Evolutionary conservation across 2,329 filamentous ascomycete species (phyloP), one percentile per base, ranked within the genome.

Genomic region (Verticillium tricorpus): DNA sequence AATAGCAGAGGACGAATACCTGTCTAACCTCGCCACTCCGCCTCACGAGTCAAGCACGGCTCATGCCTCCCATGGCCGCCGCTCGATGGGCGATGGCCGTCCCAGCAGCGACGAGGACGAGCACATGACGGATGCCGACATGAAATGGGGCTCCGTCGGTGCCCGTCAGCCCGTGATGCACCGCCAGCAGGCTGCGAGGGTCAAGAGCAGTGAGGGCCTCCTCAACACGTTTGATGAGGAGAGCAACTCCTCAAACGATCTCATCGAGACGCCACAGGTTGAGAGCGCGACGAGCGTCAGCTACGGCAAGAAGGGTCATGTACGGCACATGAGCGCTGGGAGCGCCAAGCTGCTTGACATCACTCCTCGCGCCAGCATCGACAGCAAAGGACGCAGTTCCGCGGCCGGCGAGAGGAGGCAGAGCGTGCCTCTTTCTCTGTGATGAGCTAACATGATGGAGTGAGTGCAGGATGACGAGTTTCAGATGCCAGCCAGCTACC

Each of bases 291-390:
- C 82, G 59, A 94, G 89, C 73, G 80, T 94, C 62, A 85, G 89
- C 64, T 79, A 90, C 58, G 85, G 85, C 62, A 85, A 81, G 68
- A 59, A 54, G 32, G 80, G 82, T 11, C 90, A 93, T 68, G 85
- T 80, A 22, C 83, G 89, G 60, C 89, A 89, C 65, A 87, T 93
- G 69, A 93, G 90, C 69, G 89, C 90, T 55, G 91, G 91, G 58
- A 93, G 89, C 70, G 90, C 90, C 12, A 90, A 86, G 74, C 75
- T 94, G 59, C 77, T 95, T 58, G 87, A 93, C 58, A 81, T 93
- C 56, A 81, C 82, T 22, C 81, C 85, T 25, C 80, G 83, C 31
- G 72, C 73, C 55, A 89, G 85, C 25, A 74, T 76, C 14, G 86
- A 88, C 65, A 76, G 74, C 52, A 80, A 77, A 70, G 74, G 62